Percentiles rank a stretch among this genome's conserved stretches.
phyloP scores from a whole-genome alignment of 768 basidiomycete genomes.

The Coprinopsis sp. region DNA sequence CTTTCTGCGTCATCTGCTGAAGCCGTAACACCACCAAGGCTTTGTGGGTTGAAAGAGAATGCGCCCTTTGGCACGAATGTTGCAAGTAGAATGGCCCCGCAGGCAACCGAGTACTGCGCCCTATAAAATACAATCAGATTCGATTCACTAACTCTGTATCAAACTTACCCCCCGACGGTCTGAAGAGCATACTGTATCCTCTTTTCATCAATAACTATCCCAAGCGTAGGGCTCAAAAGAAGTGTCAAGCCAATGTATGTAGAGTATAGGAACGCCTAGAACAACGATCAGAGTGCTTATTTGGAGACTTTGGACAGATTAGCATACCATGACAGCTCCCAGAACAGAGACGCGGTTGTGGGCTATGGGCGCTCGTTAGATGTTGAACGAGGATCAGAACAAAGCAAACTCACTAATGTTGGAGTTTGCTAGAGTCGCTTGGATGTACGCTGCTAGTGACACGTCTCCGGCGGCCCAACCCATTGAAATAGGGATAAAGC shows the following conservation, averaged over 20 bases:
- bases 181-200: constrained; percentile 17
- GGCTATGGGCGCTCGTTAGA: constrained; percentile 13
- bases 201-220: constrained; percentile 25
- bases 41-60: constrained; percentile 28
- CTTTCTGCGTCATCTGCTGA: neutral
- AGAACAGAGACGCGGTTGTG: constrained; percentile 23
- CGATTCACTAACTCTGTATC: neutral
- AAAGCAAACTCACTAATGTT: constrained; percentile 17
- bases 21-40: constrained; percentile 14
- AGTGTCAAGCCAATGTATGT: constrained; percentile 28
- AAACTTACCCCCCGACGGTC: constrained; percentile 25
- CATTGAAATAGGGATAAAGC: constrained; percentile 30
- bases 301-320: too few relatives aligned
- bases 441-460: constrained; percentile 32
- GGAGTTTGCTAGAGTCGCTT: constrained; percentile 24
- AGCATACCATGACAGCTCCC: constrained; percentile 25
- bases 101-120: constrained; percentile 26
- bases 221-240: constrained; percentile 19
- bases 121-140: constrained; percentile 6
- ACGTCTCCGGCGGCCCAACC: constrained; percentile 34
- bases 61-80: constrained; percentile 27
- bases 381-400: neutral
- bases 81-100: constrained; percentile 21
- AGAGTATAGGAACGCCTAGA: constrained; percentile 28
- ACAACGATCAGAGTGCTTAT: neutral